phyloP scores from a whole-genome alignment of 805 yeast genomes.

The Candida corydali region DNA sequence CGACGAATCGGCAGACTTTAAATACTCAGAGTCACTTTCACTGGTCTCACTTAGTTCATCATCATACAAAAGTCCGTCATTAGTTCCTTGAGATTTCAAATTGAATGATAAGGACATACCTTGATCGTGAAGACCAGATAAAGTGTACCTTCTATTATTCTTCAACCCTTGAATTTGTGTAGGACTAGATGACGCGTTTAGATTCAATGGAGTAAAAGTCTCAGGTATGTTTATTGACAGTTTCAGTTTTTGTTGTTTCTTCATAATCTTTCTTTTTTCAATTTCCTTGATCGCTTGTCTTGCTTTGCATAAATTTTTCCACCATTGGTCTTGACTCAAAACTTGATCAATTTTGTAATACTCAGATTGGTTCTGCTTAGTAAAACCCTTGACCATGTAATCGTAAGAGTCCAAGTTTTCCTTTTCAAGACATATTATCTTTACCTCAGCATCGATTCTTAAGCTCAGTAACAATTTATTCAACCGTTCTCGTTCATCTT shows the following conservation, averaged over 20 bases:
- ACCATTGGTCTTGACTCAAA: constrained; percentile 75
- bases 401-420: constrained; percentile 61
- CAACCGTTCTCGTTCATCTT: constrained; percentile 65
- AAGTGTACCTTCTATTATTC: constrained; percentile 40
- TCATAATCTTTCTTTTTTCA: constrained; percentile 25
- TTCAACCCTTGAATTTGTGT: constrained; percentile 15
- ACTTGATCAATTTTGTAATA: constrained; percentile 45
- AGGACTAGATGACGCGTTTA: constrained; percentile 15
- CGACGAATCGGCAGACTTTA: neutral
- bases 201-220: constrained; percentile 25
- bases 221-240: constrained; percentile 2
- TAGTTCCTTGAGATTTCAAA: constrained; percentile 56
- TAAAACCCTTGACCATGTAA: constrained; percentile 68
- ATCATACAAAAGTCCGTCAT: constrained; percentile 7
- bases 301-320: constrained; percentile 64
- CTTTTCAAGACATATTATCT: constrained; percentile 64
- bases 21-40: constrained; percentile 11
- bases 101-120: constrained; percentile 68
- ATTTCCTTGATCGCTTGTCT: constrained; percentile 40
- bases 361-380: constrained; percentile 26
- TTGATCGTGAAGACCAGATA: constrained; percentile 66
- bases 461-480: constrained; percentile 62
- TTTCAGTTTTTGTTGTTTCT: constrained; percentile 3
- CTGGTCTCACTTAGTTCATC: constrained; percentile 13
- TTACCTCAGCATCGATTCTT: constrained; percentile 78